Evolutionary conservation across 208 protist species (phyloP).

Genomic region (Acanthamoeba royreba): DNA sequence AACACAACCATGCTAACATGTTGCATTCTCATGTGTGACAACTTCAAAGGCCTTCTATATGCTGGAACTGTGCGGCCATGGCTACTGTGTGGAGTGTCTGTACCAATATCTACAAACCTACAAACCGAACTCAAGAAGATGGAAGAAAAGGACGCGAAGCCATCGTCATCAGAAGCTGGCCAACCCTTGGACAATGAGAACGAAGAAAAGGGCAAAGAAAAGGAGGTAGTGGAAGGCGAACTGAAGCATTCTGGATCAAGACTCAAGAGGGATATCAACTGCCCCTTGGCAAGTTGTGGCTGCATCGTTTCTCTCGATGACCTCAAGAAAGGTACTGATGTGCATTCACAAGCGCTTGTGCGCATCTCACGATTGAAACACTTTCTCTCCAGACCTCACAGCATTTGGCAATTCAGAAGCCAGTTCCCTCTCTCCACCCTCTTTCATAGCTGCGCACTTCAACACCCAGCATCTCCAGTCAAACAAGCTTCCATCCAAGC

Average conservation of each 20-base stretch:
- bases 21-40: neutral
- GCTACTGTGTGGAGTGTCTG: slow-evolving; percentile 12
- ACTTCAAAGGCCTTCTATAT: neutral
- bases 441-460: neutral
- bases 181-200: neutral
- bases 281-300: neutral
- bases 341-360: neutral
- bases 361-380: neutral
- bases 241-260: neutral
- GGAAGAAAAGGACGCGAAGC: neutral
- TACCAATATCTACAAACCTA: neutral
- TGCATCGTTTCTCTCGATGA: neutral
- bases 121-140: neutral
- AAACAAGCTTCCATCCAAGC: neutral
- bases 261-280: neutral
- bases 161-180: neutral
- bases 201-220: neutral
- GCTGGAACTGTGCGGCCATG: neutral
- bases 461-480: neutral
- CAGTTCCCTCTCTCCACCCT: neutral
- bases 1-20: no score
- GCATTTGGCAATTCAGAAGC: neutral
- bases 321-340: neutral
- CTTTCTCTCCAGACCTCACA: neutral
- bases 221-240: neutral